A percentile compares a stretch with the other conserved stretches of the same genome.
Conservation (phyloP, 257 asterid genomes). For the Capsicum pubescens region DNA sequence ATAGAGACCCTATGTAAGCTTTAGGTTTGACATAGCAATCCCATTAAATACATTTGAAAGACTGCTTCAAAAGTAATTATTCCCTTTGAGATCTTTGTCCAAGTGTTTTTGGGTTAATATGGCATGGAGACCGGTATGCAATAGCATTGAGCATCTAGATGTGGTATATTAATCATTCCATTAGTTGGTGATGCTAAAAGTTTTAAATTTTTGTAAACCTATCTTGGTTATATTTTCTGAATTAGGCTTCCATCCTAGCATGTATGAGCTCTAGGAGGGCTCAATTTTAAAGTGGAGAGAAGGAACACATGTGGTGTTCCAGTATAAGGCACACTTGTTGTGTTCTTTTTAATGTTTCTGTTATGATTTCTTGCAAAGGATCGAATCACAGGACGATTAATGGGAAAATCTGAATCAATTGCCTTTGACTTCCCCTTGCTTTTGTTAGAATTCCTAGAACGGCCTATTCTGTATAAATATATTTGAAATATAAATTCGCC, state of each 20-base stretch:
- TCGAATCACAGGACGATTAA: too few species aligned
- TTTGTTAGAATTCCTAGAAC: too few species aligned
- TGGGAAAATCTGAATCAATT: too few species aligned
- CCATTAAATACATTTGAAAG: background rate
- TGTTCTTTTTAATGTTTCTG: too few species aligned
- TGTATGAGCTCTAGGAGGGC: constrained; percentile 10
- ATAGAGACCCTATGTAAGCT: background rate
- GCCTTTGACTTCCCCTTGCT: too few species aligned
- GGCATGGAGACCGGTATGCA: background rate
- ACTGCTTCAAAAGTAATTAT: background rate
- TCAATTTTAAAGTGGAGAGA: background rate
- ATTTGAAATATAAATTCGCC: too few species aligned
- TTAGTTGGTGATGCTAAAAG: constrained; percentile 3
- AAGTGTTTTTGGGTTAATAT: constrained; percentile 5
- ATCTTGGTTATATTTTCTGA: background rate
- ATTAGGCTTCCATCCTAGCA: background rate
- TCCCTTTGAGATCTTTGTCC: background rate
- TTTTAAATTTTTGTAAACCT: background rate
- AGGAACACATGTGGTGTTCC: background rate
- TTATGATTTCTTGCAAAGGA: too few species aligned
- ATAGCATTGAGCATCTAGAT: background rate
- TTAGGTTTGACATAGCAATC: background rate
- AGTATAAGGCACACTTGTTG: background rate
- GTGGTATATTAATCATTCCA: constrained; percentile 1
- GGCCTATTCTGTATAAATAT: too few species aligned